Percentiles rank a stretch among this genome's conserved stretches.
These are phyloP conservation scores for Magnaporthiopsis poae DNA, from an alignment of 2,329 filamentous ascomycete species.

Conservation along the genomic window DNA sequence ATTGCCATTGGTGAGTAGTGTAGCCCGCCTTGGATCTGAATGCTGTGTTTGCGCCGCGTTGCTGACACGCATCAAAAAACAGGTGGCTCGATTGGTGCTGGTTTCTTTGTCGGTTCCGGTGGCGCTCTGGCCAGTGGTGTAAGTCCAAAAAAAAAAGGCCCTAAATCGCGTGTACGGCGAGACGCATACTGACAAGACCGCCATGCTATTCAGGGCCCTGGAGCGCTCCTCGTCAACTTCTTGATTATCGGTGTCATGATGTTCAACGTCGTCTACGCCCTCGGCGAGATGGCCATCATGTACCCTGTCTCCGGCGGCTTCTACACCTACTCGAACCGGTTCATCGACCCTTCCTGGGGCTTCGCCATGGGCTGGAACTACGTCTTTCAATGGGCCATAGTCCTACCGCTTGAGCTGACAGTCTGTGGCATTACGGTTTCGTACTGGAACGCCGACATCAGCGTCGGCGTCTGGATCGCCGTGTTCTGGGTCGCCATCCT, in stretches of 20 bases:
- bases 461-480: conserved; percentile 38
- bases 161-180: neutral
- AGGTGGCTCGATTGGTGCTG: conserved; percentile 48
- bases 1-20: conserved; percentile 13
- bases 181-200: neutral
- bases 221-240: conserved; percentile 37
- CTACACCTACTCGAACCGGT: conserved; percentile 46
- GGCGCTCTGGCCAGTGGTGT: conserved; percentile 37
- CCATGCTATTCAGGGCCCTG: conserved; percentile 26
- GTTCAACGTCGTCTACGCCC: conserved; percentile 52
- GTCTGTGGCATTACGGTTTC: conserved; percentile 37
- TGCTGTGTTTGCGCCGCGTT: no score
- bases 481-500: conserved; percentile 44
- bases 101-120: conserved; percentile 53
- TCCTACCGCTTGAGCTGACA: conserved; percentile 38
- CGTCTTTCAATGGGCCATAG: conserved; percentile 38
- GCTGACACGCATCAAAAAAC: no score
- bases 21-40: neutral
- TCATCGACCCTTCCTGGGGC: conserved; percentile 48
- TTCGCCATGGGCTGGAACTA: conserved; percentile 43
- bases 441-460: conserved; percentile 38
- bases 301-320: conserved; percentile 50
- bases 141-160: conserved; percentile 14
- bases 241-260: conserved; percentile 50
- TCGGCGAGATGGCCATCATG: conserved; percentile 47